phyloP scores from a whole-genome alignment of 352 stramenopile species.

The Phytophthora litchii region DNA sequence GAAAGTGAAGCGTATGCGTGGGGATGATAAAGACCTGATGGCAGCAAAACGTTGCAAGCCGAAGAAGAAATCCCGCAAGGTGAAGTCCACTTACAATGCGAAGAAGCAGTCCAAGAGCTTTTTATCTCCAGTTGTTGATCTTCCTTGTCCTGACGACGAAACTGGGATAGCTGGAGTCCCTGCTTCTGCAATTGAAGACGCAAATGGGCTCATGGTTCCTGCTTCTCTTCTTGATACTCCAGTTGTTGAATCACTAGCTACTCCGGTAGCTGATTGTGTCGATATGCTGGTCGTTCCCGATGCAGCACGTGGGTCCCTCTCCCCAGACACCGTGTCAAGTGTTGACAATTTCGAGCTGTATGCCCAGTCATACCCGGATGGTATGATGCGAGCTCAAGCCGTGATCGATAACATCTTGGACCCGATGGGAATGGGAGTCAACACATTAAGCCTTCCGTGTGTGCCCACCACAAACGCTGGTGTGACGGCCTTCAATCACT shows the following conservation, averaged over 20 bases:
- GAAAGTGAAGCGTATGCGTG: slow-evolving; percentile 39
- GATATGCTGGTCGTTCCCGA: not conserved
- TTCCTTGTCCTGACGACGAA: not conserved
- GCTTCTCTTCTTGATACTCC: not conserved
- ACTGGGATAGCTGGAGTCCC: not conserved
- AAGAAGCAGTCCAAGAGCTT: slow-evolving; percentile 5
- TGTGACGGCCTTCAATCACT: not conserved
- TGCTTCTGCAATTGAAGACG: slow-evolving; percentile 2
- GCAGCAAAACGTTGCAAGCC: slow-evolving; percentile 12
- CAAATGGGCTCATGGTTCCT: not conserved
- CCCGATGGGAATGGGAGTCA: slow-evolving; percentile 32
- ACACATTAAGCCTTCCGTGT: not conserved
- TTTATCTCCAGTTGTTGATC: not conserved
- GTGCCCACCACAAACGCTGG: not conserved
- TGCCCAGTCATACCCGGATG: slow-evolving; percentile 15
- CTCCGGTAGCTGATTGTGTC: not conserved
- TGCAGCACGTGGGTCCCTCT: slow-evolving; percentile 30
- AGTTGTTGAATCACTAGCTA: not conserved
- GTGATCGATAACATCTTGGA: slow-evolving; percentile 40
- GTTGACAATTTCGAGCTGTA: slow-evolving; percentile 25
- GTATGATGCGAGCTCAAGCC: slow-evolving; percentile 21
- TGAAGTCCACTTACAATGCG: slow-evolving; percentile 3
- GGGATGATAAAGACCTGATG: not conserved
- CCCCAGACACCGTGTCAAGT: slow-evolving; percentile 43
- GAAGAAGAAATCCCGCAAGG: slow-evolving; percentile 27